Base-by-base conservation (phyloP, 78 protist species). In the Guillardia theta region DNA sequence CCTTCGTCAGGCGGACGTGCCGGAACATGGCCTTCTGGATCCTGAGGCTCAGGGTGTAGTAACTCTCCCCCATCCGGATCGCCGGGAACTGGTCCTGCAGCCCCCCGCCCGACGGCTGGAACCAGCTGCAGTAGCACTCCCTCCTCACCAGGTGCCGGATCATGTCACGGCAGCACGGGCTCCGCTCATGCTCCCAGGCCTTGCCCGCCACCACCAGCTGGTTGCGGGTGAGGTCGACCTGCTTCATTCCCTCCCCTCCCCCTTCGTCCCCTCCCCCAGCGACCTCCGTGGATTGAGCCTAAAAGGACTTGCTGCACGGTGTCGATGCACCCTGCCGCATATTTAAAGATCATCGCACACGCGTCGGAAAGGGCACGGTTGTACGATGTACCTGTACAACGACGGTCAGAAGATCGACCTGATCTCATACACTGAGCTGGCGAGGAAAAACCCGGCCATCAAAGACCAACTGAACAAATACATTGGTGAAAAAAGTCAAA, bases 1-100 rank as follows among this genome's bases (percentile, higher is more conserved):
- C 39, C 87, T 70, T 70, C 47, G 9, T 36, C 87, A 70, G 87
- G 87, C 87, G 87, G 47, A 70, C 87, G 87, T 70, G 87, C 39
- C 87, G 87, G 45, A 27, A 70, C 47, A 70, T 27, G 45, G 87
- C 87, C 87, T 70, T 70, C 87, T 36, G 33, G 47, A 70, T 24
- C 47, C 87, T 37, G 15, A 70, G 87, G 9, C 39, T 22, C 39
- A 36, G 87, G 47, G 9, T 22, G 87, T 36, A 70, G 87, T 36
- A 70, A 22, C 37, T 36, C 47, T 43, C 87, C 45, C 87, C 39
- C 12, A 70, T 36, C 45, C 22, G 22, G 45, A 70, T 27, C 39
- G 87, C 87, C 45, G 87, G 87, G 45, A 70, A 27, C 45, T 70
- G 87, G 45, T 27, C 22, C 45, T 70, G 47, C 47, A 70, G 87